Base-by-base conservation (phyloP, 148 eudicot genomes). In the Camellia japonica region DNA sequence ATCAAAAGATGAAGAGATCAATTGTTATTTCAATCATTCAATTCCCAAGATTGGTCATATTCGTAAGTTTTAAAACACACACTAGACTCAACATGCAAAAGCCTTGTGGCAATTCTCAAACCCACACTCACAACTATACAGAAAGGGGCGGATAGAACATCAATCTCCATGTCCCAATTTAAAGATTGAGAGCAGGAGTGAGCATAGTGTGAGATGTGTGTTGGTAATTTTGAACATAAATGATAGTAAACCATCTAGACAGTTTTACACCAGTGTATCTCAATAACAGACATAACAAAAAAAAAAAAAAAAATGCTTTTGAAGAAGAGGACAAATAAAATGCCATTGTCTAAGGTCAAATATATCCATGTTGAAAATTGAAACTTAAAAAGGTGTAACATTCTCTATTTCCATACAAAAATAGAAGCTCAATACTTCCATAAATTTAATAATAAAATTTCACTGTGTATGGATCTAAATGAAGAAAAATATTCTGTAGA, bases 261-360 rank as follows among this genome's bases (percentile, higher is more conserved):
- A 77, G 11, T 18, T 12, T 19, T 14, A 30, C 7, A 11, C 49
- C 15, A n/a, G 56, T 61, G 49, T 41, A 61, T 47, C 67, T 1
- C 30, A n/a, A 10, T 44, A 75, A 19, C 19, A 10, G 42, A 61
- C 30, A 60, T 63, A 58, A 15, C 23, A 23, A 73, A 49, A 16
- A 14, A 44, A 41, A 74, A 75, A 46, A 42, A 49, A 52, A 75
- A 47, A 81, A 63, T 46, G 42, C 58, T 59, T 68, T 69, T 30
- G 6, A 55, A 38, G 20, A 7, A 51, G 14, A 20, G 46, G 1
- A 43, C 19, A 44, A 9, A 59, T 10, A 41, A 43, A 56, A 12
- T 15, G 23, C 23, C 49, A 67, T 55, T 44, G 16, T 44, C 49
- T 10, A 8, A 20, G 30, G 8, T 70, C 52, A 70, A 16, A 60